Conservation (phyloP, 257 asterid genomes). For the Osmanthus fragrans region DNA sequence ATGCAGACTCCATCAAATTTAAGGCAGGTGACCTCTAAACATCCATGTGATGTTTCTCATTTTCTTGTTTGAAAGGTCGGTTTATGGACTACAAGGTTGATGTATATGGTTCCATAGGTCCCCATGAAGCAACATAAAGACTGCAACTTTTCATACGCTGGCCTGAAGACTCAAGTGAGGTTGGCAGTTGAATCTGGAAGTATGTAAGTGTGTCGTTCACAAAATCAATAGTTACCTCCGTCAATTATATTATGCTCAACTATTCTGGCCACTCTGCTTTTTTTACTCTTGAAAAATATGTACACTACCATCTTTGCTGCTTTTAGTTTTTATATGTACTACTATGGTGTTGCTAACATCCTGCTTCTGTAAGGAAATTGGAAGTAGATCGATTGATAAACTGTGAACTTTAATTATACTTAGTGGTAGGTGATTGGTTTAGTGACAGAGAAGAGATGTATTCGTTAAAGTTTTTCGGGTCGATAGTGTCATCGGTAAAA, state of each 20-base stretch:
- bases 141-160: conserved; percentile 97
- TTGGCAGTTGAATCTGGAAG: conserved; percentile 85
- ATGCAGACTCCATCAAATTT: conserved; percentile 63
- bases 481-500: neutral
- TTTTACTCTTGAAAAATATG: conserved; percentile 1
- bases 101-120: conserved; percentile 52
- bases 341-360: neutral
- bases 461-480: neutral
- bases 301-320: neutral
- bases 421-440: neutral
- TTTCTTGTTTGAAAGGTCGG: neutral
- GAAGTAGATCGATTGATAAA: neutral
- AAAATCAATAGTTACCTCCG: conserved; percentile 5
- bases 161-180: conserved; percentile 98
- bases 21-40: conserved; percentile 48
- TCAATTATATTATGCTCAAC: conserved; percentile 8
- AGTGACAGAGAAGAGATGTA: neutral
- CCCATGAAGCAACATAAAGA: conserved; percentile 98
- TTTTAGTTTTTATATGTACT: neutral
- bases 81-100: conserved; percentile 22
- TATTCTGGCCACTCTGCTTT: neutral
- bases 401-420: neutral
- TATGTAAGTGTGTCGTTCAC: conserved; percentile 48
- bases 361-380: conserved; percentile 2
- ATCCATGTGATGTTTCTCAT: conserved; percentile 1